Evolutionary conservation across 2,329 filamentous ascomycete genomes (phyloP).

Genomic region (Diaporthe sp.): DNA sequence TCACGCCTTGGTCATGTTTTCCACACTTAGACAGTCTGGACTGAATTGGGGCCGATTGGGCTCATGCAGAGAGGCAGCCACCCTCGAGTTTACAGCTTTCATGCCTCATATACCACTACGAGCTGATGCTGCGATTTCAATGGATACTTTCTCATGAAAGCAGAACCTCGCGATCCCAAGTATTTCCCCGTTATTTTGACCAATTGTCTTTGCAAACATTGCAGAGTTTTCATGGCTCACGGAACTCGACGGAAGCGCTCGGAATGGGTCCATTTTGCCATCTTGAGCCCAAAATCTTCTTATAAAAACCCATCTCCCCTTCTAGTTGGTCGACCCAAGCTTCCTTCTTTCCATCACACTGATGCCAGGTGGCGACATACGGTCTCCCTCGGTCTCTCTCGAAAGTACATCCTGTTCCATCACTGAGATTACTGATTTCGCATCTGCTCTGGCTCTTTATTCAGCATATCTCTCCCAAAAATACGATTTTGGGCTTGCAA

Average conservation of each 20-base stretch:
- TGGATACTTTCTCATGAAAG: not conserved
- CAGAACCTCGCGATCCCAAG: not conserved
- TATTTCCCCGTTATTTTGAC: not conserved
- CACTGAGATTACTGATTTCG: not conserved
- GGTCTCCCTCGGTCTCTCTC: too few species aligned
- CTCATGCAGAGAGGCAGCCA: not conserved
- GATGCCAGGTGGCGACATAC: not conserved
- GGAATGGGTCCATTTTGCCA: not conserved
- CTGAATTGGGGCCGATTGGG: not conserved
- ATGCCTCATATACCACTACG: not conserved
- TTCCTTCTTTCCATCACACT: not conserved
- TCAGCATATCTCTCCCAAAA: not conserved
- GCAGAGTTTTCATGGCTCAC: not conserved
- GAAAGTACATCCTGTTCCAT: too few species aligned
- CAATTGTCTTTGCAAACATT: not conserved
- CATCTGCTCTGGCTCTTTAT: too few species aligned
- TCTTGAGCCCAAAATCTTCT: not conserved
- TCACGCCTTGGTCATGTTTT: not conserved
- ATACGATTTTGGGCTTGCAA: not conserved
- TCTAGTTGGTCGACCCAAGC: not conserved
- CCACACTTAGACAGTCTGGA: not conserved
- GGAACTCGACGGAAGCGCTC: not conserved
- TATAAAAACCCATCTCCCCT: not conserved
- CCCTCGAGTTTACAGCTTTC: rapidly evolving
- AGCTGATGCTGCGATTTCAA: not conserved